Percentiles rank a stretch among this genome's conserved stretches.
These are phyloP conservation scores for Globisporangium carolinianum DNA, from an alignment of 352 stramenopile species.

Conservation along the genomic window DNA sequence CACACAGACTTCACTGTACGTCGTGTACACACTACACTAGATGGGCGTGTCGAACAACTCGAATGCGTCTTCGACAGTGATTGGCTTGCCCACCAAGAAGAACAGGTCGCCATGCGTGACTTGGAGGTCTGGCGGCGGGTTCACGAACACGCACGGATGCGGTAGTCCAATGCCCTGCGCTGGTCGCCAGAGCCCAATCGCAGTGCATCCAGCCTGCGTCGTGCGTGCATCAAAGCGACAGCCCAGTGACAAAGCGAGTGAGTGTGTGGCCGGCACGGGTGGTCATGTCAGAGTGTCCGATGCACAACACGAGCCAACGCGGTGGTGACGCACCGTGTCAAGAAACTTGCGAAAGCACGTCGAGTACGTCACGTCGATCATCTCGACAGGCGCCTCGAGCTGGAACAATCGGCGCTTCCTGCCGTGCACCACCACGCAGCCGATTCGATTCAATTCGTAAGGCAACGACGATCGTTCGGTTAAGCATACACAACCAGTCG, in stretches of 20 bases:
- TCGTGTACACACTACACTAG: no score
- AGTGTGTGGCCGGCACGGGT: no score
- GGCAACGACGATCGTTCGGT: no score
- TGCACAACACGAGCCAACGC: background rate
- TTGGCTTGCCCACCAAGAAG: slow-evolving; percentile 63
- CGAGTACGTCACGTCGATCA: slow-evolving; percentile 44
- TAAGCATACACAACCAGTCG: no score
- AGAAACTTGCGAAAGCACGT: slow-evolving; percentile 69
- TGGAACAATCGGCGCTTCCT: slow-evolving; percentile 67
- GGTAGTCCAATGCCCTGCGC: slow-evolving; percentile 41
- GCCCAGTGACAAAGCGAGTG: background rate
- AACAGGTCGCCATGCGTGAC: slow-evolving; percentile 54
- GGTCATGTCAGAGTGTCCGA: no score
- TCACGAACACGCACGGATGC: slow-evolving; percentile 65
- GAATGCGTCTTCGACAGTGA: slow-evolving; percentile 17
- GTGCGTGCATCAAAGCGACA: background rate
- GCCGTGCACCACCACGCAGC: background rate
- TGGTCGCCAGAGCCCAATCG: slow-evolving; percentile 59
- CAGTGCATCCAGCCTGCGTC: slow-evolving; percentile 34
- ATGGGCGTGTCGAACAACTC: background rate
- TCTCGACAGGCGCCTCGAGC: slow-evolving; percentile 38
- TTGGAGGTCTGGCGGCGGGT: slow-evolving; percentile 44
- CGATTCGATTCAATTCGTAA: no score
- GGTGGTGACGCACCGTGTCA: slow-evolving; percentile 31
- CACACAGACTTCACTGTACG: no score